phyloP scores from a whole-genome alignment of 129 eudicot species.

The Cynara cardunculus region DNA sequence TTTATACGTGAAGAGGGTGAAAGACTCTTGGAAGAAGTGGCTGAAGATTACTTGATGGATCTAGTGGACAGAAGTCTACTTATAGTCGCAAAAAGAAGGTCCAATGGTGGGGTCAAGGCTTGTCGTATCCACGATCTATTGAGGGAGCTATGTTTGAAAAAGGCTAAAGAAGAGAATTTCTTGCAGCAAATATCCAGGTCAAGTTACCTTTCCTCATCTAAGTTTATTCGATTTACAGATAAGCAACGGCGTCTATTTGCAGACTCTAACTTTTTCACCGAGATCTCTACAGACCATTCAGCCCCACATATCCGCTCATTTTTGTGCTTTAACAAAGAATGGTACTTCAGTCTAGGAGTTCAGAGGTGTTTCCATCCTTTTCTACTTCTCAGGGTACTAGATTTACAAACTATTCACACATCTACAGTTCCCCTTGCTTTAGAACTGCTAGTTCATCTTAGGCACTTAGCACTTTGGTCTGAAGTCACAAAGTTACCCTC shows the following conservation, averaged over 20 bases:
- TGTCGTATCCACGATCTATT: constrained; percentile 26
- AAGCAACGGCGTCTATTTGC: constrained; percentile 23
- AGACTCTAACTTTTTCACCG: constrained; percentile 21
- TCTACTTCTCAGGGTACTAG: constrained; percentile 48
- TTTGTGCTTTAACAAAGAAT: constrained; percentile 32
- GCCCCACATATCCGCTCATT: constrained; percentile 25
- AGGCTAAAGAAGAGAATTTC: constrained; percentile 25
- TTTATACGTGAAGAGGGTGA: constrained; percentile 20
- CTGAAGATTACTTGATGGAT: constrained; percentile 31
- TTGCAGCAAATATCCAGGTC: constrained; percentile 17
- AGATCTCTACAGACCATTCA: constrained; percentile 24
- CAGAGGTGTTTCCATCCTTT: constrained; percentile 39
- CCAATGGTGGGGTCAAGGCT: constrained; percentile 23
- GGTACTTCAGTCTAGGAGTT: constrained; percentile 25
- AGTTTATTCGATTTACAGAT: not conserved
- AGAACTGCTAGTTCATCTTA: constrained; percentile 41
- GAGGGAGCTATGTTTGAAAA: constrained; percentile 24
- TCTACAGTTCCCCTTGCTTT: constrained; percentile 46
- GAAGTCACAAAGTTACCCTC: constrained; percentile 46
- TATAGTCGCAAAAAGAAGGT: constrained; percentile 19
- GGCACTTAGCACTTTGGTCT: constrained; percentile 51
- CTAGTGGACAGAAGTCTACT: constrained; percentile 22
- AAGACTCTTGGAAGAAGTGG: constrained; percentile 19
- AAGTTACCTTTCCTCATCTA: constrained; percentile 16
- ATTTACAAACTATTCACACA: constrained; percentile 33